Base-by-base conservation (phyloP, 768 basidiomycete species). In the Royoungia palumana region DNA sequence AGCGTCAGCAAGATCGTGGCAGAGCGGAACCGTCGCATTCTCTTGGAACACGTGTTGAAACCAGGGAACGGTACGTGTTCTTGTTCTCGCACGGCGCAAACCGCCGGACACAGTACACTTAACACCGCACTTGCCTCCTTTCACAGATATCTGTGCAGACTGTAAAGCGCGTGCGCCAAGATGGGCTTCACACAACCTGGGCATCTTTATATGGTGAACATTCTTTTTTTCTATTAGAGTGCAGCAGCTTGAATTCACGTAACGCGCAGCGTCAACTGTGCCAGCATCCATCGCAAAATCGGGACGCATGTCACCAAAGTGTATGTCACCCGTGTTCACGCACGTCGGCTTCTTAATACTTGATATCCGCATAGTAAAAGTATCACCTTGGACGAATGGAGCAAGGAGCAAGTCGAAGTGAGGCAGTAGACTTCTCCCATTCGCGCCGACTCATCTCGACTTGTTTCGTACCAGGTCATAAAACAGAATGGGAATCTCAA, bases 301-400 rank as follows among this genome's bases (percentile, higher is more conserved):
- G 94, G 94, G 2, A 94, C 91, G 5, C 94, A 97, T 65, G 76
- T 93, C 56, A 82, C 88, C 0, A 94, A 96, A 81, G 89, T 97
- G 91, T 94, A 75, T 64, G 81, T 75, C 25, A 42, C 8, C 30
- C 49, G 7, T 24, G n/a, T 50, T 41, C 41, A 30, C 16, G 16
- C 38, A 22, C n/a, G 30, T 22, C 8, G 30, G 10, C 38, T 46
- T 44, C 32, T 28, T 30, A 46, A 48, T 46, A 22, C 14, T 37
- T 34, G 39, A 60, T 48, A 38, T 36, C 40, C 49, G 39, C 16
- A 17, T 21, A 95, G 93, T 52, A 96, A 95, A 76, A 94, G 91
- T 61, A 58, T 96, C 34, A 91, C 89, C 1, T 72, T 95, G 68
- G 94, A 94, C 62, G 74, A 81, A 34, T 94, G 91, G 91, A 78